A percentile compares a stretch with the other conserved stretches of the same genome.
These are phyloP conservation scores for Penicillium lividum DNA, from an alignment of 495 filamentous ascomycete species.

Conservation along the genomic window DNA sequence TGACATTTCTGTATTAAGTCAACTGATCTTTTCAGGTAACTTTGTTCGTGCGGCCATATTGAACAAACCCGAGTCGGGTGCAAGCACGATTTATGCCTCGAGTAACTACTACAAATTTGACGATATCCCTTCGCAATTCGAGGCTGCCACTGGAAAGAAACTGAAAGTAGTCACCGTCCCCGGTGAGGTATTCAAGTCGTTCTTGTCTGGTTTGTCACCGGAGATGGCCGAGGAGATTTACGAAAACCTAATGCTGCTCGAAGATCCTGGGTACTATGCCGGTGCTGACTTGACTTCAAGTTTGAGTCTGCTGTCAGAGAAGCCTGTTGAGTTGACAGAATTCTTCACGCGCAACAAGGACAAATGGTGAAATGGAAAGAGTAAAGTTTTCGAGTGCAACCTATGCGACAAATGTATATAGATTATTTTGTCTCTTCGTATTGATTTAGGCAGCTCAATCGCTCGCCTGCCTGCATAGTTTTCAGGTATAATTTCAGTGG, in stretches of 20 bases:
- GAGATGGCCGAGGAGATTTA: slow-evolving; percentile 12
- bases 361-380: slow-evolving; percentile 3
- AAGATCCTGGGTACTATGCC: slow-evolving; percentile 15
- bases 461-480: too few species aligned
- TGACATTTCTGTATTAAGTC: too few species aligned
- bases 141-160: background rate
- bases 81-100: background rate
- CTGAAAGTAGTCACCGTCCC: slow-evolving; percentile 1
- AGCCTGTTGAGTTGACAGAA: slow-evolving; percentile 6
- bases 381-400: background rate
- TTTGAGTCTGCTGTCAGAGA: slow-evolving; percentile 10
- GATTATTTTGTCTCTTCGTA: too few species aligned
- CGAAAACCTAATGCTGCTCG: slow-evolving; percentile 13
- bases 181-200: background rate
- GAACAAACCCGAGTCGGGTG: background rate
- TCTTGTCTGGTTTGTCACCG: background rate
- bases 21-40: background rate
- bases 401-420: too few species aligned
- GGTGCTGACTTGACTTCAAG: slow-evolving; percentile 14
- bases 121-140: slow-evolving; percentile 6
- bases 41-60: background rate
- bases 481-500: too few species aligned
- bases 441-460: too few species aligned
- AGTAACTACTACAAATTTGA: slow-evolving; percentile 12
- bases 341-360: slow-evolving; percentile 8